Evolutionary conservation across 2,329 filamentous ascomycete genomes (phyloP).

Genomic region (Xylaria sp.): DNA sequence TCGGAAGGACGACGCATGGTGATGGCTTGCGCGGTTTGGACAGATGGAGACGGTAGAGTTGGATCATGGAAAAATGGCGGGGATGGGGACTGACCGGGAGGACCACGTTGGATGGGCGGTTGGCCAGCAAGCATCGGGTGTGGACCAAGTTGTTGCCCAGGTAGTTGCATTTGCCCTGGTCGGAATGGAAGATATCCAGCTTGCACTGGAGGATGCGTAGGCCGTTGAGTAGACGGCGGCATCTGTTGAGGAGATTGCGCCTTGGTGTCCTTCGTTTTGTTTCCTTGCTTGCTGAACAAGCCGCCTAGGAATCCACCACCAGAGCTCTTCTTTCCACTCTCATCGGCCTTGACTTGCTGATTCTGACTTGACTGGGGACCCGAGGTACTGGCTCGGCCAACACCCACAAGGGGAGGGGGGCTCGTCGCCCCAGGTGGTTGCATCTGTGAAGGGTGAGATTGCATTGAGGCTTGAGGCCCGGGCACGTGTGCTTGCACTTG

Average conservation of each 20-base stretch:
- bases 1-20: slow-evolving; percentile 44
- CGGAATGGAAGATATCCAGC: slow-evolving; percentile 38
- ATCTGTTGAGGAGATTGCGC: slow-evolving; percentile 38
- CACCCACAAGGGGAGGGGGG: slow-evolving; percentile 24
- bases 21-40: slow-evolving; percentile 41
- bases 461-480: slow-evolving; percentile 4
- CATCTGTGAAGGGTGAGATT: slow-evolving; percentile 26
- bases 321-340: slow-evolving; percentile 42
- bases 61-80: slow-evolving; percentile 27
- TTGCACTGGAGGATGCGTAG: slow-evolving; percentile 39
- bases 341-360: slow-evolving; percentile 41
- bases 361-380: slow-evolving; percentile 33
- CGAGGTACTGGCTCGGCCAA: slow-evolving; percentile 34
- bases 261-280: slow-evolving; percentile 43
- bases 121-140: slow-evolving; percentile 45
- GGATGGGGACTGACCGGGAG: slow-evolving; percentile 37
- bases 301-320: slow-evolving; percentile 43
- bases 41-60: slow-evolving; percentile 25
- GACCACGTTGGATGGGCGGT: slow-evolving; percentile 33
- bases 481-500: slow-evolving; percentile 12
- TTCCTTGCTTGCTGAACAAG: slow-evolving; percentile 45
- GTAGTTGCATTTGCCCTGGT: slow-evolving; percentile 42
- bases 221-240: slow-evolving; percentile 33
- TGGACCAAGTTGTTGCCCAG: slow-evolving; percentile 41
- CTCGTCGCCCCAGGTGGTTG: slow-evolving; percentile 16